A percentile compares a stretch with the other conserved stretches of the same genome.
Conservation (phyloP, 768 basidiomycete genomes). For the Tricholoma sp. region DNA sequence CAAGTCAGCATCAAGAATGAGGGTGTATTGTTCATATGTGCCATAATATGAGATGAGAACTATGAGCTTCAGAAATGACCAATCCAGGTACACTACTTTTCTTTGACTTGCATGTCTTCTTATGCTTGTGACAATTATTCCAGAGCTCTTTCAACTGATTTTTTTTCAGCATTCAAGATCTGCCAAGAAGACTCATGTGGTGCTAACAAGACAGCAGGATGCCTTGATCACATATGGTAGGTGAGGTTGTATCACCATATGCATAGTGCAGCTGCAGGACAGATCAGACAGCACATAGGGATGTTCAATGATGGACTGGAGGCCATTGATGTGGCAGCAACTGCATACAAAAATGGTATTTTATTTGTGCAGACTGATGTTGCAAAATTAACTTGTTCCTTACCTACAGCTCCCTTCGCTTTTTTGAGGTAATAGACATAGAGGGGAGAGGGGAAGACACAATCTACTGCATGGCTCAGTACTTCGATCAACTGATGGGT, state of each 20-base stretch:
- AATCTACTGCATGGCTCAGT: conserved; percentile 21
- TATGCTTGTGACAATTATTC: not conserved
- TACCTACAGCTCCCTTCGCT: conserved; percentile 13
- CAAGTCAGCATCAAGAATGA: no score
- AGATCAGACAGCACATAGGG: conserved; percentile 18
- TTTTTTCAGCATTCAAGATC: not conserved
- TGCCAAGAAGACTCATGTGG: not conserved
- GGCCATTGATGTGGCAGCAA: conserved; percentile 11
- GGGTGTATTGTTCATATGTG: not conserved
- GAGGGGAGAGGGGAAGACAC: conserved; percentile 16
- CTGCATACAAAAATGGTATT: conserved; percentile 12
- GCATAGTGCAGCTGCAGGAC: conserved; percentile 9
- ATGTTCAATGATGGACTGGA: conserved; percentile 20
- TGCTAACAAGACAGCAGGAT: not conserved
- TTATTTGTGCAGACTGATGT: conserved; percentile 12
- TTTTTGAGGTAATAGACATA: conserved; percentile 19
- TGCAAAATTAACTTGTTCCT: conserved; percentile 10
- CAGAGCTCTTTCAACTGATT: not conserved
- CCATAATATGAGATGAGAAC: not conserved
- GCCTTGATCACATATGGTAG: not conserved
- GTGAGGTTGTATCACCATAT: conserved; percentile 10
- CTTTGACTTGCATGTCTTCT: not conserved
- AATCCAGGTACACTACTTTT: not conserved
- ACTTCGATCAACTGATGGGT: conserved; percentile 8
- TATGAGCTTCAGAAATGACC: not conserved